A percentile compares a stretch with the other conserved stretches of the same genome.
Conservation (phyloP, 768 basidiomycete genomes). For the Boletus rufocinnamomeus region DNA sequence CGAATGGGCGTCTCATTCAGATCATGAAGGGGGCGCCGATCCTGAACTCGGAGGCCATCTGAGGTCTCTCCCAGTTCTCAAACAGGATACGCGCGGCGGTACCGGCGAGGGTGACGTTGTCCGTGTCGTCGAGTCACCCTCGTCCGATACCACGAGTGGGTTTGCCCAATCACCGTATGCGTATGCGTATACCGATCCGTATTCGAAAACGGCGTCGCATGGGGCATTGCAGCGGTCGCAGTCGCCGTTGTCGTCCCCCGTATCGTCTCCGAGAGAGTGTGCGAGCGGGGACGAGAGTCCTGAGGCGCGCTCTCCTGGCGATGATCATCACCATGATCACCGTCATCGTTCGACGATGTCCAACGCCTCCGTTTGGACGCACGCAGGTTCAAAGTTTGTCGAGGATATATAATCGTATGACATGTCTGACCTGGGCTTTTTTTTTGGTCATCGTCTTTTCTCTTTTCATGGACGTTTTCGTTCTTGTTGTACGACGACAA, state of each 20-base stretch:
- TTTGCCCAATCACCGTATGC: slow-evolving; percentile 8
- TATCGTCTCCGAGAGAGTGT: slow-evolving; percentile 24
- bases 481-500: not conserved
- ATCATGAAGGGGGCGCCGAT: slow-evolving; percentile 14
- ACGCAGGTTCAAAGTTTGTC: slow-evolving; percentile 53
- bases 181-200: slow-evolving; percentile 26
- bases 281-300: slow-evolving; percentile 17
- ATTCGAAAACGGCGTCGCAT: slow-evolving; percentile 17
- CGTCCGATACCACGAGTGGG: slow-evolving; percentile 23
- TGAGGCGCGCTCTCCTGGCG: slow-evolving; percentile 5
- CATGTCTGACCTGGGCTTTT: not conserved
- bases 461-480: not conserved
- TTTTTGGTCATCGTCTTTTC: not conserved
- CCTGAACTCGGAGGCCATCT: not conserved
- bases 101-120: not conserved
- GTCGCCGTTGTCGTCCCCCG: slow-evolving; percentile 32
- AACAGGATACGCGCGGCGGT: not conserved
- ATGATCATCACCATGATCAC: slow-evolving; percentile 15
- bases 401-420: slow-evolving; percentile 34
- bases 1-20: slow-evolving; percentile 45
- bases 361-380: slow-evolving; percentile 38
- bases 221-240: slow-evolving; percentile 25
- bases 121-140: slow-evolving; percentile 30
- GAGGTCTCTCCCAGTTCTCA: slow-evolving; percentile 4
- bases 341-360: slow-evolving; percentile 30